phyloP scores from a whole-genome alignment of 108 stramenopile species.

The Nitzschia inconspicua region DNA sequence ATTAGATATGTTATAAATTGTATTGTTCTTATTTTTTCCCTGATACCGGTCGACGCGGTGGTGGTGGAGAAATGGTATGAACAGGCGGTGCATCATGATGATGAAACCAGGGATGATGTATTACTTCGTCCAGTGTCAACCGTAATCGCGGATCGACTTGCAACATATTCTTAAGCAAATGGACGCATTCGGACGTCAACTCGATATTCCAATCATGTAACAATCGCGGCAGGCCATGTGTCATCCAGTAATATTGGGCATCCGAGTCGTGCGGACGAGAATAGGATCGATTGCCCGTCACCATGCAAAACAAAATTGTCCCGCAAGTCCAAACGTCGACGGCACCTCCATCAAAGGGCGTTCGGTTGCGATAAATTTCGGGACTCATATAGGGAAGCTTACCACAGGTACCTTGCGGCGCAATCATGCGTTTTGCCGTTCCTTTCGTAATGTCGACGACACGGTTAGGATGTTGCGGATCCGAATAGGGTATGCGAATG shows the following conservation, averaged over 20 bases:
- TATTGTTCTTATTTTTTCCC: no score
- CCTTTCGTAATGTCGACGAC: conserved; percentile 35
- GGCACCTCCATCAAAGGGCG: conserved; percentile 72
- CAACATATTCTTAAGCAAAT: conserved; percentile 71
- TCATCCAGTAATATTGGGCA: conserved; percentile 66
- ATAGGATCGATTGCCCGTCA: conserved; percentile 80
- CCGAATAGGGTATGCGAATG: conserved; percentile 51
- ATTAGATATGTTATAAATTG: no score
- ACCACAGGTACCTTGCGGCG: conserved; percentile 50
- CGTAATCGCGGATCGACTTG: conserved; percentile 57
- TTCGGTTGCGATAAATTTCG: conserved; percentile 42
- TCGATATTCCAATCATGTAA: conserved; percentile 46
- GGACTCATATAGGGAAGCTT: conserved; percentile 82
- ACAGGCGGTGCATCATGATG: conserved; percentile 9
- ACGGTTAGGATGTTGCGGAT: conserved; percentile 12
- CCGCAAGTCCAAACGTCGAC: conserved; percentile 89
- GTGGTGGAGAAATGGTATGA: no score
- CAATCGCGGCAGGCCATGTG: conserved; percentile 32
- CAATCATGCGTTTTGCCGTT: conserved; percentile 29
- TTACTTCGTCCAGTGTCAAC: conserved; percentile 58
- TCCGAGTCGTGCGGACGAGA: conserved; percentile 53
- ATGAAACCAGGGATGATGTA: conserved; percentile 56
- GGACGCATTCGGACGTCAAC: conserved; percentile 36
- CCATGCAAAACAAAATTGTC: conserved; percentile 83
- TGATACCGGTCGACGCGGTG: no score